Conservation (phyloP, 768 basidiomycete species). For the Mycena chlorophos region DNA sequence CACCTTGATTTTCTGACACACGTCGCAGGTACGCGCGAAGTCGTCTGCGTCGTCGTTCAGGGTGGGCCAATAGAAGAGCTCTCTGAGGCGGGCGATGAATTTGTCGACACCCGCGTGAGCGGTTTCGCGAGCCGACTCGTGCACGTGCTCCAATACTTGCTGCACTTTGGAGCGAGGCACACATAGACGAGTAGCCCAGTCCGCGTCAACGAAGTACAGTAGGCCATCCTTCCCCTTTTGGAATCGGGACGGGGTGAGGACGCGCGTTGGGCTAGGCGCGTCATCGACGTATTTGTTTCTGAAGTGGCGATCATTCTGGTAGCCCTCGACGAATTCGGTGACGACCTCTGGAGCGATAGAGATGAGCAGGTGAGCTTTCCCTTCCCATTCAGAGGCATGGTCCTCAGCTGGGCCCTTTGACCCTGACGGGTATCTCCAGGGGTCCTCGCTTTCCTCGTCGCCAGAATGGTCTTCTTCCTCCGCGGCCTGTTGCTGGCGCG, state of each 20-base stretch:
- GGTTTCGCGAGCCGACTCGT: neutral
- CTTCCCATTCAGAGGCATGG: too few species aligned
- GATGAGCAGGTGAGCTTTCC: too few species aligned
- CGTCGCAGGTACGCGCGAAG: neutral
- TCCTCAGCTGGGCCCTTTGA: too few species aligned
- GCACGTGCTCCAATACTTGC: neutral
- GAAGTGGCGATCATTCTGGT: too few species aligned
- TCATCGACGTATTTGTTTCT: neutral
- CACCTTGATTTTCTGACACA: conserved; percentile 1
- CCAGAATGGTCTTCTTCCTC: too few species aligned
- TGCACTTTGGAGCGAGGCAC: conserved; percentile 21
- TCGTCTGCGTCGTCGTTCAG: neutral
- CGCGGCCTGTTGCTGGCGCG: too few species aligned
- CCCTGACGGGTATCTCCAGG: too few species aligned
- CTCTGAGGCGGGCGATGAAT: neutral
- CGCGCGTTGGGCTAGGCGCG: neutral
- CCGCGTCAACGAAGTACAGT: conserved; percentile 7
- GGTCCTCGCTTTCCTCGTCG: too few species aligned
- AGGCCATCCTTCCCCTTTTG: conserved; percentile 1
- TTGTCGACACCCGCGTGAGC: neutral
- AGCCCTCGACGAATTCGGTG: too few species aligned
- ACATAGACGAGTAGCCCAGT: conserved; percentile 2
- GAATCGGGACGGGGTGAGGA: neutral
- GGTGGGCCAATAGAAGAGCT: neutral
- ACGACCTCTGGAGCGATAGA: too few species aligned